A percentile compares a stretch with the other conserved stretches of the same genome.
These are phyloP conservation scores for Aspergillus homomorphus DNA, from an alignment of 495 filamentous ascomycete species.

Conservation along the genomic window DNA sequence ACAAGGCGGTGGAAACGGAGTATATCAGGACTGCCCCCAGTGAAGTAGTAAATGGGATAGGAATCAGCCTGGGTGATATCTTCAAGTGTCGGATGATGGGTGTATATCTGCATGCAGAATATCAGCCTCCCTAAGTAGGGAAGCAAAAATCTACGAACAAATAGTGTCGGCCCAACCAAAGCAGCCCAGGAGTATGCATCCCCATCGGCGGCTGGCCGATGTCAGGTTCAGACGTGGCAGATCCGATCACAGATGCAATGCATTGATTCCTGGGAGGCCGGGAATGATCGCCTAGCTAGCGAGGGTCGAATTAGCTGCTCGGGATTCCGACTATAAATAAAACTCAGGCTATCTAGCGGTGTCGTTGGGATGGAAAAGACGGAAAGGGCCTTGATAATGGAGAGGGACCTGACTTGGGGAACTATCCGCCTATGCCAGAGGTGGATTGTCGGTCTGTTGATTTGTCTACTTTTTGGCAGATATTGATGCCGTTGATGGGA, in stretches of 20 bases:
- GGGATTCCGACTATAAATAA: not conserved
- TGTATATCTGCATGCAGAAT: not conserved
- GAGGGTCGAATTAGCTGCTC: not conserved
- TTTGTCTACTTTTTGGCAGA: too few species aligned
- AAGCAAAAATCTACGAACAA: not conserved
- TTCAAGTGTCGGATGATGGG: not conserved
- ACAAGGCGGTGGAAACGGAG: too few species aligned
- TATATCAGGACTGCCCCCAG: too few species aligned
- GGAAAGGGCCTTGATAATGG: not conserved
- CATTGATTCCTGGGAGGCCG: too few species aligned
- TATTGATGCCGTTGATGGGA: not conserved
- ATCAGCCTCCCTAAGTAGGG: not conserved
- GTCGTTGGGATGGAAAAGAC: not conserved
- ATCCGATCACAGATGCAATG: not conserved
- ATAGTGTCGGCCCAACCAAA: constrained; percentile 1
- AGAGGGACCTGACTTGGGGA: not conserved
- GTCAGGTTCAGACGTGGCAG: not conserved
- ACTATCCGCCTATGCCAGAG: too few species aligned
- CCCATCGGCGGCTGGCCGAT: not conserved
- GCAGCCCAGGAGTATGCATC: not conserved
- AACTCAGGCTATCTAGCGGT: too few species aligned
- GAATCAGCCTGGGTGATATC: not conserved
- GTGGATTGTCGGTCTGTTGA: too few species aligned
- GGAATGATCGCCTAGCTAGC: not conserved
- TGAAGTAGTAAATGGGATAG: too few species aligned